Base-by-base conservation (phyloP, 176 grass and related monocot species). In the Oropetium thomaeum region DNA sequence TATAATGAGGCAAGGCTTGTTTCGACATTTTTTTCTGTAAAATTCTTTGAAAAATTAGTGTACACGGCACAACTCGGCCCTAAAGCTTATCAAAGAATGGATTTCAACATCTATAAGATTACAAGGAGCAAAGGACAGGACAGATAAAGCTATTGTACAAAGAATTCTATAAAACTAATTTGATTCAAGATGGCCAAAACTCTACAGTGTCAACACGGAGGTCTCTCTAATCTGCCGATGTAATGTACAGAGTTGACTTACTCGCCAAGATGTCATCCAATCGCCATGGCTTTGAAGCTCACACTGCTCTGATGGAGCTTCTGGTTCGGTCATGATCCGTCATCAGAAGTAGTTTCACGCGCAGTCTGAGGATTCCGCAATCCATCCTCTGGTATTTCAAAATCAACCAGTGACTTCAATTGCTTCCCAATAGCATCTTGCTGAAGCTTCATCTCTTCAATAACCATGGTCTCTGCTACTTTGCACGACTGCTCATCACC, bases 51-150 rank as follows among this genome's bases (percentile, higher is more conserved):
- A 75, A 70, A 88, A 65, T 69, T 70, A 67, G 63, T 79, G 64
- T 84, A 82, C 61, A 90, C 70, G 65, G 25, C 75, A 42, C 29
- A 80, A 42, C 69, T 78, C 52, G 69, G 58, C 80, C 66, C 70
- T 87, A 58, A 70, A 80, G 69, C 85, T 90, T 64, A 81, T 79
- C n/a, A 90, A 92, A 85, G 82, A 95, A 99, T 93, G 82, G 87
- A 79, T 82, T 88, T 40, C 68, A 15, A 81, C 74, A 29, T 61
- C 37, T 86, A 73, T 79, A 79, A 73, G 23, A 89, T 90, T 94
- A 94, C 89, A 89, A 69, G 64, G 69, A 71, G 41, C 30, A 75
- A 76, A 74, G 43, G 69, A 64, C 40, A 74, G 43, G 69, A 64
- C 40, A 77, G 52, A 79, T 81, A 76, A 72, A 71, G 67, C 89